Percentiles rank a stretch among this genome's conserved stretches.
These are phyloP conservation scores for Cladosporium sp. DNA, from an alignment of 2,329 filamentous ascomycete species.

Conservation along the genomic window DNA sequence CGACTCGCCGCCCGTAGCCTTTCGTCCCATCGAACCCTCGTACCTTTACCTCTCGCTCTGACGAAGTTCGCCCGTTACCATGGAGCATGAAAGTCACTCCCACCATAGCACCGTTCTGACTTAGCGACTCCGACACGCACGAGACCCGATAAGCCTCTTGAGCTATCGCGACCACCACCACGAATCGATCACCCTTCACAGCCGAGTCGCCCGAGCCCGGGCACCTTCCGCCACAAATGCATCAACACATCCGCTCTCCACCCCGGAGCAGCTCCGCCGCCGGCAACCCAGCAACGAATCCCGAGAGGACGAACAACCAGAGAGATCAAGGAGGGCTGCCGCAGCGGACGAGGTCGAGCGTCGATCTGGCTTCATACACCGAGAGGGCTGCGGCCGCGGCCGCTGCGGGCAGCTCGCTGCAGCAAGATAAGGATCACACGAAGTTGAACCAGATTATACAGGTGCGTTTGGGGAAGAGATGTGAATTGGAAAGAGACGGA, in stretches of 20 bases:
- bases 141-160: neutral
- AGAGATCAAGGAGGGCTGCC: constrained; percentile 51
- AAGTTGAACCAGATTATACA: constrained; percentile 93
- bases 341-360: constrained; percentile 48
- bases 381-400: constrained; percentile 46
- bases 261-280: constrained; percentile 68
- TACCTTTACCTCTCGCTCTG: neutral
- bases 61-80: neutral
- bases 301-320: constrained; percentile 63
- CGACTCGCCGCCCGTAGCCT: neutral
- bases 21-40: neutral
- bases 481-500: neutral
- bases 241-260: constrained; percentile 77
- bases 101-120: constrained; percentile 10
- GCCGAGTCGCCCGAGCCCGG: neutral
- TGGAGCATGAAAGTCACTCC: constrained; percentile 12
- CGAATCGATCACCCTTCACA: neutral
- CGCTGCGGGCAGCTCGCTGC: constrained; percentile 14
- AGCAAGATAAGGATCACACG: constrained; percentile 60
- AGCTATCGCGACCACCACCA: neutral
- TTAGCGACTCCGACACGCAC: constrained; percentile 2
- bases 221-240: constrained; percentile 53
- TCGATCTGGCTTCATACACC: constrained; percentile 44
- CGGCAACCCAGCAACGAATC: constrained; percentile 64
- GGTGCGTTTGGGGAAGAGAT: constrained; percentile 44